phyloP scores from a whole-genome alignment of 192 early-diverging fungal species.

The Pilobolus umbonatus region DNA sequence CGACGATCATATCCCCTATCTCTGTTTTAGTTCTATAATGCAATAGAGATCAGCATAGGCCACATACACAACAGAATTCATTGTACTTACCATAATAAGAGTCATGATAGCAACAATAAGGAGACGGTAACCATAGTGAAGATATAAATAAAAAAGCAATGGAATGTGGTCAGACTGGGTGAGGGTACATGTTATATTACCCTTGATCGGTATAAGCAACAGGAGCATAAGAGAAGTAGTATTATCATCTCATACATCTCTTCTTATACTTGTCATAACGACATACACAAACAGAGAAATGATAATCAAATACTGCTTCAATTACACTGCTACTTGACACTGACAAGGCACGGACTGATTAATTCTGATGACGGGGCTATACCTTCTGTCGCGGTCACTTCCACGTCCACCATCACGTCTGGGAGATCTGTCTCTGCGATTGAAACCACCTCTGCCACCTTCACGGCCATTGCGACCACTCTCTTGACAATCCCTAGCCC shows the following conservation, averaged over 20 bases:
- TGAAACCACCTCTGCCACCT: slow-evolving; percentile 11
- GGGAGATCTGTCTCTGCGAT: slow-evolving; percentile 24
- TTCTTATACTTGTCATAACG: background rate
- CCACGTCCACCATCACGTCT: slow-evolving; percentile 7
- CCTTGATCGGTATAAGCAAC: background rate
- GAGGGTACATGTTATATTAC: background rate
- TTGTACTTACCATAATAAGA: background rate
- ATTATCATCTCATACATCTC: background rate
- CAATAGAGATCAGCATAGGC: background rate
- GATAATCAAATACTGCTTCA: too few species aligned
- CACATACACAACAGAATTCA: background rate
- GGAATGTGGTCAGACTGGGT: slow-evolving; percentile 3
- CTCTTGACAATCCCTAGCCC: slow-evolving; percentile 44
- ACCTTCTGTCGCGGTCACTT: slow-evolving; percentile 27
- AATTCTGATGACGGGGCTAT: slow-evolving; percentile 5
- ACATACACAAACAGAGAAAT: too few species aligned
- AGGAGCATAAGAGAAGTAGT: background rate
- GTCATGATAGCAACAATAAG: background rate
- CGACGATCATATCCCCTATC: slow-evolving; percentile 14
- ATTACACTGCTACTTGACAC: too few species aligned
- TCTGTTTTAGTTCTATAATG: background rate
- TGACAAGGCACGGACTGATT: slow-evolving; percentile 4
- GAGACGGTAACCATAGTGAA: background rate
- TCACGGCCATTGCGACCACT: slow-evolving; percentile 1
- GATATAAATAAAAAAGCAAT: slow-evolving; percentile 1